Percentiles rank a stretch among this genome's conserved stretches.
phyloP scores from a whole-genome alignment of 192 early-diverging fungal species.

The Coemansia sp. region DNA sequence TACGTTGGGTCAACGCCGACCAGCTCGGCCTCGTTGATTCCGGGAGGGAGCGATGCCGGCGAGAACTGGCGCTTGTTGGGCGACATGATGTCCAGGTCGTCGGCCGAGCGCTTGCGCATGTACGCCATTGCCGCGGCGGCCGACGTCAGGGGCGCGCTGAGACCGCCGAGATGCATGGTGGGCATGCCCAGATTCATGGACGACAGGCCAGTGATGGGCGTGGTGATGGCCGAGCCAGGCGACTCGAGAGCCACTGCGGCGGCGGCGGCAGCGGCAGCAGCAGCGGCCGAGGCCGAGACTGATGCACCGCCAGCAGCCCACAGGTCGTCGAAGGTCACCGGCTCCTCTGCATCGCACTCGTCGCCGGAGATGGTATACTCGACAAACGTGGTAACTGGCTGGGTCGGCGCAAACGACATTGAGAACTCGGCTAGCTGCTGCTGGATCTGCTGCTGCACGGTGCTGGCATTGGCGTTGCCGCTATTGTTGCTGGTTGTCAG shows the following conservation, averaged over 20 bases:
- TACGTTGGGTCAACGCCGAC: no score
- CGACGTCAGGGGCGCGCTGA: conserved; percentile 21
- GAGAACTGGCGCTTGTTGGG: conserved; percentile 43
- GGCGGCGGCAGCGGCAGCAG: conserved; percentile 9
- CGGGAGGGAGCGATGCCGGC: conserved; percentile 24
- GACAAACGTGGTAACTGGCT: conserved; percentile 25
- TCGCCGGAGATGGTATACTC: conserved; percentile 48
- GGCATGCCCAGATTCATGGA: conserved; percentile 45
- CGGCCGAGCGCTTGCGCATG: conserved; percentile 44
- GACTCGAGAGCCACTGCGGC: conserved; percentile 20
- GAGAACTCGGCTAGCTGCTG: conserved; percentile 38
- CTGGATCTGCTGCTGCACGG: conserved; percentile 17
- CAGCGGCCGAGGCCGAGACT: not conserved
- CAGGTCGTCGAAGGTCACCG: conserved; percentile 33
- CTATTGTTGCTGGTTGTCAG: conserved; percentile 11
- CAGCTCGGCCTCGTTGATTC: conserved; percentile 19
- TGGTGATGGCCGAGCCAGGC: conserved; percentile 14
- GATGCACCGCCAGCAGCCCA: conserved; percentile 20
- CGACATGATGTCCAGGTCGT: conserved; percentile 37
- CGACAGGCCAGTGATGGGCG: conserved; percentile 24
- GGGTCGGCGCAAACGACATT: conserved; percentile 39
- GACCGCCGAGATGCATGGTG: conserved; percentile 22
- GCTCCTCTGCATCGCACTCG: conserved; percentile 55
- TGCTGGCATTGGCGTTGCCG: not conserved
- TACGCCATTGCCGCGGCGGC: conserved; percentile 21